These are phyloP conservation scores for Aspergillus flavus DNA, from an alignment of 2,329 filamentous ascomycete species.

Conservation along the genomic window DNA sequence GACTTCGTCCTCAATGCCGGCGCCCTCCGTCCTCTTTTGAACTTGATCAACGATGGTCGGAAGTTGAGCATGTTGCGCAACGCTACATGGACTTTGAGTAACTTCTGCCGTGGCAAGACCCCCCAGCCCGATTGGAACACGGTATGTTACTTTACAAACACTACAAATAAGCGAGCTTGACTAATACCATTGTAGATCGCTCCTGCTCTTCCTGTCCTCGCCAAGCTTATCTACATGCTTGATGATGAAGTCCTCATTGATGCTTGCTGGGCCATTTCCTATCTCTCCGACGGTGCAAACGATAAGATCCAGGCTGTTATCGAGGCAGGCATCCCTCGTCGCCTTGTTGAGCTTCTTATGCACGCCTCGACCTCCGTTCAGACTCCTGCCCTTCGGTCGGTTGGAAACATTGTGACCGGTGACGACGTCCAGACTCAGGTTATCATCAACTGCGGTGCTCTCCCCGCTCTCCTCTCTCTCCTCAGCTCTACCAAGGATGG, in stretches of 20 bases:
- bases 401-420: conserved; percentile 98
- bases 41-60: conserved; percentile 90
- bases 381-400: conserved; percentile 93
- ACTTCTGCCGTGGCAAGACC: conserved; percentile 99
- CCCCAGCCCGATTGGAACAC: conserved; percentile 98
- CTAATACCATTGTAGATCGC: conserved; percentile 67
- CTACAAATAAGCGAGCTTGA: not conserved
- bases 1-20: conserved; percentile 93
- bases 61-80: conserved; percentile 99
- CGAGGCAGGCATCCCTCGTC: conserved; percentile 93
- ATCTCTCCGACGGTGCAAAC: conserved; percentile 95
- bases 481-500: conserved; percentile 97
- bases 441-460: conserved; percentile 96
- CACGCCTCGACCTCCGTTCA: conserved; percentile 98
- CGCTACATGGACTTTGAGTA: conserved; percentile 98
- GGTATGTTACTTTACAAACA: conserved; percentile 57
- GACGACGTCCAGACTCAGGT: conserved; percentile 99
- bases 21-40: conserved; percentile 85
- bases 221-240: conserved; percentile 97
- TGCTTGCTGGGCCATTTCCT: conserved; percentile 99
- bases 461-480: conserved; percentile 88
- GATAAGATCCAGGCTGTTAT: conserved; percentile 99
- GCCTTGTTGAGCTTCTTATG: conserved; percentile 95
- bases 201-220: conserved; percentile 88
- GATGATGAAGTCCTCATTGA: conserved; percentile 98